phyloP scores from a whole-genome alignment of 2,329 filamentous ascomycete species.

The Alternaria longipes region DNA sequence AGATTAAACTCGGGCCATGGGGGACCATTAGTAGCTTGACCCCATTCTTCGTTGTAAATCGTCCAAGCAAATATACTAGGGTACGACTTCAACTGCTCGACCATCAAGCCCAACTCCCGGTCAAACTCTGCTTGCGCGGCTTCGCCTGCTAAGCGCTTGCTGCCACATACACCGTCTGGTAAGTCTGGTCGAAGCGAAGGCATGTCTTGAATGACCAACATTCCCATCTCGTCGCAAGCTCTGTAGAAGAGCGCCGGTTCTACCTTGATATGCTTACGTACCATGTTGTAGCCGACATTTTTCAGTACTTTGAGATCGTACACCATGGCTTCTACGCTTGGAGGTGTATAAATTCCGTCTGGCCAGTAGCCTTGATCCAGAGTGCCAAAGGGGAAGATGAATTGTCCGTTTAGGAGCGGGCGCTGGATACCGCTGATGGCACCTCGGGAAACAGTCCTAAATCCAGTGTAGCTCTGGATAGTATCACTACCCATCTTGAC shows the following conservation, averaged over 20 bases:
- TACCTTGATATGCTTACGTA: constrained; percentile 77
- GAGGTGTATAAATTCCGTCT: constrained; percentile 72
- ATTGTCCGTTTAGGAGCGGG: constrained; percentile 73
- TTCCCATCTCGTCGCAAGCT: constrained; percentile 71
- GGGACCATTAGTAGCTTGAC: constrained; percentile 59
- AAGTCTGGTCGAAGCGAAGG: constrained; percentile 60
- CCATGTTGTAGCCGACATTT: constrained; percentile 72
- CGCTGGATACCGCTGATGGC: constrained; percentile 67
- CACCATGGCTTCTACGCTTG: constrained; percentile 72
- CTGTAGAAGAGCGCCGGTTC: constrained; percentile 73
- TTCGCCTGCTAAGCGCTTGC: constrained; percentile 33
- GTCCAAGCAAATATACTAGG: constrained; percentile 72
- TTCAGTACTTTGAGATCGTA: constrained; percentile 73
- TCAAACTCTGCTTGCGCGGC: constrained; percentile 70
- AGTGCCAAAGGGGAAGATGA: constrained; percentile 72
- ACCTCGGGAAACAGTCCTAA: constrained; percentile 69
- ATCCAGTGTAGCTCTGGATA: constrained; percentile 73
- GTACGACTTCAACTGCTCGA: constrained; percentile 71
- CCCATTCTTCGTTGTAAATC: constrained; percentile 79
- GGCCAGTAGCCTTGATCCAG: constrained; percentile 78
- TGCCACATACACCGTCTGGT: constrained; percentile 15
- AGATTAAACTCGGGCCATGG: constrained; percentile 66
- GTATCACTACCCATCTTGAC: constrained; percentile 63
- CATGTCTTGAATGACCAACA: constrained; percentile 78
- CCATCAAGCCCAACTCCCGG: constrained; percentile 68